Base-by-base conservation (phyloP, 1,139 yeast species). In the Protomyces gravidus region DNA sequence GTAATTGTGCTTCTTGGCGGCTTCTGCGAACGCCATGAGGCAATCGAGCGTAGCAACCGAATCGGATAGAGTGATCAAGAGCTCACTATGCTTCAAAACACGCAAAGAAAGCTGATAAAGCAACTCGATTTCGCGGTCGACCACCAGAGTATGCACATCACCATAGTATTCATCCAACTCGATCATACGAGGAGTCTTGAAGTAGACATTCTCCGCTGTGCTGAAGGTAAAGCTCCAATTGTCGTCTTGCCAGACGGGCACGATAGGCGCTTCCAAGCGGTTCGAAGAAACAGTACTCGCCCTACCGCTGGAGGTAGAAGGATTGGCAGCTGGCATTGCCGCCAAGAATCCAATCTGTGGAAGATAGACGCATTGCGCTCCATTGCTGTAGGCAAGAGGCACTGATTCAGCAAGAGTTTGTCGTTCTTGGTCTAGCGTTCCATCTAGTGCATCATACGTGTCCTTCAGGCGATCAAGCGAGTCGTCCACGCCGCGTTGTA, bases 291-390 rank as follows among this genome's bases (percentile, higher is more conserved):
- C 15, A 36, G 45, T 42, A 2, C 26, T 46, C 4, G 56, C 49
- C 1, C 55, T 36, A 23, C 68, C 68, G 11, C 42, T 3, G 15
- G 17, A n/a, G 5, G 2, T 69, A 39, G 0, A 73, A 67, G 1
- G 15, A 42, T 50, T 40, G 2, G 26, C 47, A 21, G 39, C 46
- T 17, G 62, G 63, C 15, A 66, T 60, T 15, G 59, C 63, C 6
- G 76, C 66, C 48, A 78, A 65, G 60, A 73, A 78, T 0, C 81
- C 81, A 30, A 78, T 62, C 57, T 77, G 79, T 5, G 79, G 79
- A 26, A 78, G 74, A 62, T 78, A 78, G 1, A 75, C 72, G 1
- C 74, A 73, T 61, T 74, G 76, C 3, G 75, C 53, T 19, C 59
- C 61, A 3, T 50, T 50, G 3, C 60, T 60, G 1, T 56, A 50